Evolutionary conservation across 257 asterid genomes (phyloP), one percentile per base, ranked within the genome.

Genomic region (Prunella vulgaris): DNA sequence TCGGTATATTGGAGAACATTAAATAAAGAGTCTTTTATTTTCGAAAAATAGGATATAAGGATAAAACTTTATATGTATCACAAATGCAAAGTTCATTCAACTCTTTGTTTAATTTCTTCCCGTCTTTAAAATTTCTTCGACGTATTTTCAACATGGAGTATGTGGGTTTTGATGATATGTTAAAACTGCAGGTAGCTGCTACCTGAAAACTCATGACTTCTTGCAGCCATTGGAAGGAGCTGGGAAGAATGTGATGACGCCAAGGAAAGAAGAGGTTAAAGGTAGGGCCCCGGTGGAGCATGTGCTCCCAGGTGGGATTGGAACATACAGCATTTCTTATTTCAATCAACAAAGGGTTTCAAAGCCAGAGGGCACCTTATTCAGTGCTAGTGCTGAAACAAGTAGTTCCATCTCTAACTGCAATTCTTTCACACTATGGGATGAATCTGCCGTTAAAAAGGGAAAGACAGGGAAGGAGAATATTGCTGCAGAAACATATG

Each of bases 381-480:
- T 72, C 54, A 35, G 80, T 70, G 76, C 90, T 30, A 88, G 83
- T 82, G 84, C 85, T 72, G 71, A 79, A 25, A 78, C 75, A 49
- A 81, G 84, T 46, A 87, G 86, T 51, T 90, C 84, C 52, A 86
- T 81, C 80, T 90, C 94, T 28, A 87, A 84, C 79, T 65, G 91
- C 84, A 82, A 84, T 84, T 87, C 96, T 80, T 90, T 93, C 82
- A 78, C 93, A 14, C 69, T 90, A 72, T 93, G 97, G 96, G 90
- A 87, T 64, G 99, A 89, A 75, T 86, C 96, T 87, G 83, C 87
- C 2, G 73, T 66, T 51, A 86, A 78, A 52, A 89, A 77, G 97
- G 99, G 97, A 87, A 81, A 89, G 96, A 89, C 99, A 85, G 97
- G 96, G 98, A 91, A 94, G 96, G 98, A 94, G 96, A 94, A 86